A percentile compares a stretch with the other conserved stretches of the same genome.
phyloP scores from a whole-genome alignment of 78 protist genomes.

The Planoprotostelium fungivorum region DNA sequence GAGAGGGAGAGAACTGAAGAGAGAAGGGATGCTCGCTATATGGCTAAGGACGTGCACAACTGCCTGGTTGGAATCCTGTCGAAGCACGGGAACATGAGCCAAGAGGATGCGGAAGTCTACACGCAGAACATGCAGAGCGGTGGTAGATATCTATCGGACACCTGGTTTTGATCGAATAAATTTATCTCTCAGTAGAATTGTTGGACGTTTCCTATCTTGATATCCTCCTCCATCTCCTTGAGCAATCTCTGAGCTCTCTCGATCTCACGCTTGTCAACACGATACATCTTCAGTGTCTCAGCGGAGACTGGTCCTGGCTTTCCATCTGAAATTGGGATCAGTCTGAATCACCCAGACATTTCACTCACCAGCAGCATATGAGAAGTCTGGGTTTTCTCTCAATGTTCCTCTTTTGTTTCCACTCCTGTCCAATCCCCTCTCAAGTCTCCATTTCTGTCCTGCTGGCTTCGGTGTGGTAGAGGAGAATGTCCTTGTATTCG shows the following conservation, averaged over 20 bases:
- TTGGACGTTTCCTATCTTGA: not conserved
- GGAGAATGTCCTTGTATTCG: not conserved
- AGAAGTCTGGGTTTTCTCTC: not conserved
- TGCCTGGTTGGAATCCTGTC: conserved; percentile 18
- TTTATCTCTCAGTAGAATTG: not conserved
- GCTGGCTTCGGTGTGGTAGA: not conserved
- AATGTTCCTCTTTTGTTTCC: not conserved
- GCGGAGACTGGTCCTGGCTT: not conserved
- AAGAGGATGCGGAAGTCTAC: conserved; percentile 38
- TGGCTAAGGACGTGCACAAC: conserved; percentile 71
- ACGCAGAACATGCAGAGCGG: conserved; percentile 28
- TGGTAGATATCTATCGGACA: conserved; percentile 53
- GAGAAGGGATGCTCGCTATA: conserved; percentile 75
- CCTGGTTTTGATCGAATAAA: conserved; percentile 45
- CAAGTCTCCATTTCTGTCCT: not conserved
- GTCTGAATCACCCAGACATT: too few relatives aligned
- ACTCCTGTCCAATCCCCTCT: not conserved
- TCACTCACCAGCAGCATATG: too few relatives aligned
- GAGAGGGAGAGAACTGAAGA: too few relatives aligned
- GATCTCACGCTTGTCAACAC: not conserved
- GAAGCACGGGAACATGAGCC: conserved; percentile 34
- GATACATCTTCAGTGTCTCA: not conserved
- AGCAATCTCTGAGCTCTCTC: not conserved
- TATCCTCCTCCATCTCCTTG: not conserved
- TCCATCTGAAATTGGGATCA: too few relatives aligned